phyloP scores from a whole-genome alignment of 2,329 filamentous ascomycete species.

The Fusarium sp. region DNA sequence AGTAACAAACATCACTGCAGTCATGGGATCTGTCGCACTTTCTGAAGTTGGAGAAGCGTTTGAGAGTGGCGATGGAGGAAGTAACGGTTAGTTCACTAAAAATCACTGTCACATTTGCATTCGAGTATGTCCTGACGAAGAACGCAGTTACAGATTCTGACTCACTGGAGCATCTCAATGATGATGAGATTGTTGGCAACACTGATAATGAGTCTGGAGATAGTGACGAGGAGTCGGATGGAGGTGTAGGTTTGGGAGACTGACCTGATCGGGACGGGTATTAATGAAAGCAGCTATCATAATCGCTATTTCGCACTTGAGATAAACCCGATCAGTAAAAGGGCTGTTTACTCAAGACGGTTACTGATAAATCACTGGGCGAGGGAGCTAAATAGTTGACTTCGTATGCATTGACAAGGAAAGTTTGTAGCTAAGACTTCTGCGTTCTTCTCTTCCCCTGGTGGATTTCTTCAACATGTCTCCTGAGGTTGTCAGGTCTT shows the following conservation, averaged over 20 bases:
- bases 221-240: slow-evolving; percentile 19
- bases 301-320: not conserved
- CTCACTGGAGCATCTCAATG: slow-evolving; percentile 9
- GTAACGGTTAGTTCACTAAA: not conserved
- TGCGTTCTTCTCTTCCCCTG: slow-evolving; percentile 1
- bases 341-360: not conserved
- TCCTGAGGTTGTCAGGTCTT: slow-evolving; percentile 1
- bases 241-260: slow-evolving; percentile 7
- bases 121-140: not conserved
- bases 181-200: not conserved
- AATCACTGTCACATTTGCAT: not conserved
- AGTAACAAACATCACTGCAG: slow-evolving; percentile 19
- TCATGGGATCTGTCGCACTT: not conserved
- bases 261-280: not conserved
- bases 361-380: not conserved
- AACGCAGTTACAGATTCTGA: not conserved
- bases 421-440: not conserved
- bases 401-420: not conserved
- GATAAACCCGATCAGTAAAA: not conserved
- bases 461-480: slow-evolving; percentile 14
- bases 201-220: not conserved
- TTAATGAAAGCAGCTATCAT: not conserved
- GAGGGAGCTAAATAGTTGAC: not conserved
- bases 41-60: slow-evolving; percentile 4
- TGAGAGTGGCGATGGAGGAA: not conserved